A percentile compares a stretch with the other conserved stretches of the same genome.
Conservation (phyloP, 2,329 filamentous ascomycete genomes). For the Fusarium protoensiforme region DNA sequence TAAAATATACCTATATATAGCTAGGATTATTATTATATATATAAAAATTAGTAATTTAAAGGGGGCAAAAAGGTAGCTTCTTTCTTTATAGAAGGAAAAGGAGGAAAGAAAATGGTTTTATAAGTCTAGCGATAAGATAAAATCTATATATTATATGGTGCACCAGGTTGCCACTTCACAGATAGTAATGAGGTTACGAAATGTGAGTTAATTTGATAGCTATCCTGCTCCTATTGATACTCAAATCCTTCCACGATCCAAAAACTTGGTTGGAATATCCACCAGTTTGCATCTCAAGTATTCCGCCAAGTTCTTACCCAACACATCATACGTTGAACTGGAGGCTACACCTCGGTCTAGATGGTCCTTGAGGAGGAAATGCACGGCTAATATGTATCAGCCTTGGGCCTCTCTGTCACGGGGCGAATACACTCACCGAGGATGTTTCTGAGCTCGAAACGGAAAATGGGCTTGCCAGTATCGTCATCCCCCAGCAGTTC, state of each 20-base stretch:
- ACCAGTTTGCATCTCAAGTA: slow-evolving; percentile 55
- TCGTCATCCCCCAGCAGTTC: slow-evolving; percentile 51
- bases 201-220: no score
- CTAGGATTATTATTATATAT: no score
- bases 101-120: no score
- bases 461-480: slow-evolving; percentile 50
- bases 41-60: no score
- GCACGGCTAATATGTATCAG: slow-evolving; percentile 36
- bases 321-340: slow-evolving; percentile 48
- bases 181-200: no score
- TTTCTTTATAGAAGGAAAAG: no score
- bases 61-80: no score
- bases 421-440: background rate
- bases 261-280: slow-evolving; percentile 54
- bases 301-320: slow-evolving; percentile 58
- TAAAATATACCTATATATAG: no score
- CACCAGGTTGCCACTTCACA: no score
- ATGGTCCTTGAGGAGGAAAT: slow-evolving; percentile 58
- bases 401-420: background rate
- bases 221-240: no score
- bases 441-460: slow-evolving; percentile 55
- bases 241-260: slow-evolving; percentile 50
- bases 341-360: slow-evolving; percentile 53
- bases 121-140: no score
- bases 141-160: no score